Evolutionary conservation across 2,329 filamentous ascomycete genomes (phyloP).

Genomic region (Coniochaeta sp.): DNA sequence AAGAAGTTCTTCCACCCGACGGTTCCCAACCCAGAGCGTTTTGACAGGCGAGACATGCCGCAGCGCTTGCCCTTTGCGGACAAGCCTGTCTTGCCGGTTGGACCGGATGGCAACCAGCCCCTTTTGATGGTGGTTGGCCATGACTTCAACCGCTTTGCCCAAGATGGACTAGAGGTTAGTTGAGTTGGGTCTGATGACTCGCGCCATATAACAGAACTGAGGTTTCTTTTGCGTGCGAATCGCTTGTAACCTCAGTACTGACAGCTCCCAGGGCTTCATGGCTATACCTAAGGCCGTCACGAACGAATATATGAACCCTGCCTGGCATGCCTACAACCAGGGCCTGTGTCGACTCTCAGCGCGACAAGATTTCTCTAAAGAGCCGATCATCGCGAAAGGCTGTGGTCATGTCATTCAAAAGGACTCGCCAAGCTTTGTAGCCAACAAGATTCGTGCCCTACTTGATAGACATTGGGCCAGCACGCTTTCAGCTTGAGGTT

Average conservation of each 20-base stretch:
- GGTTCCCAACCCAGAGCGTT: constrained; percentile 39
- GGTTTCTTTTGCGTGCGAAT: not conserved
- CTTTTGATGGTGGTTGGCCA: constrained; percentile 44
- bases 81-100: constrained; percentile 29
- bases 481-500: not conserved
- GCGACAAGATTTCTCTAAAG: constrained; percentile 9
- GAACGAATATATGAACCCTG: constrained; percentile 42
- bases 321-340: constrained; percentile 46
- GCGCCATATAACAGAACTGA: not conserved
- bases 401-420: constrained; percentile 49
- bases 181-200: not conserved
- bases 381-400: constrained; percentile 29
- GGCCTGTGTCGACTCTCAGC: constrained; percentile 36
- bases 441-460: constrained; percentile 10
- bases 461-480: constrained; percentile 2
- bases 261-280: constrained; percentile 16
- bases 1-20: constrained; percentile 36
- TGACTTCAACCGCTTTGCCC: constrained; percentile 42
- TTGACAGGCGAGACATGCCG: constrained; percentile 37
- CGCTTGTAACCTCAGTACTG: not conserved
- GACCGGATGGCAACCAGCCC: constrained; percentile 22
- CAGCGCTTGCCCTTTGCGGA: constrained; percentile 34
- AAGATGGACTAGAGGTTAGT: constrained; percentile 26
- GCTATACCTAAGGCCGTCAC: constrained; percentile 27
- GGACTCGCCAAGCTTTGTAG: constrained; percentile 41